These are phyloP conservation scores for Pseudohalonectria lignicola DNA, from an alignment of 2,329 filamentous ascomycete genomes.

Conservation along the genomic window DNA sequence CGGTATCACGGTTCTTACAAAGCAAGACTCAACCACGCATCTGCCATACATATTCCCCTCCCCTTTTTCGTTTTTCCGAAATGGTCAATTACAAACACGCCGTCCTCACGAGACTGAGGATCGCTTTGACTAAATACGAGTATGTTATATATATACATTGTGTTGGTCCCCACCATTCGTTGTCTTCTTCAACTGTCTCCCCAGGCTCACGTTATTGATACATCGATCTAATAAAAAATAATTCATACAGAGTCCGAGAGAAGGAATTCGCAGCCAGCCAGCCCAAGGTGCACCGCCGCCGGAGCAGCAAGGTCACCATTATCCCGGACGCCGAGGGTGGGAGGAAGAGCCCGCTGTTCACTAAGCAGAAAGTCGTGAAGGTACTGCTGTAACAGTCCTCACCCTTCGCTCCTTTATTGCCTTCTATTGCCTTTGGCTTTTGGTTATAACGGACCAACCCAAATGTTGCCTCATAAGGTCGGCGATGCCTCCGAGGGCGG, in stretches of 20 bases:
- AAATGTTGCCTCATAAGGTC: neutral
- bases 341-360: conserved; percentile 15
- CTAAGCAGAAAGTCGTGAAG: conserved; percentile 19
- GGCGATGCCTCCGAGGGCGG: too few species aligned
- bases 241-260: conserved; percentile 12
- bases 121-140: neutral
- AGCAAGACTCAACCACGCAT: neutral
- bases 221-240: too few species aligned
- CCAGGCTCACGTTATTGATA: too few species aligned
- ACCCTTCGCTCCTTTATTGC: neutral
- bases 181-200: too few species aligned
- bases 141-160: too few species aligned
- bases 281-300: conserved; percentile 8
- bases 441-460: too few species aligned
- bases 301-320: conserved; percentile 11
- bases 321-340: conserved; percentile 9
- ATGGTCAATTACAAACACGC: neutral
- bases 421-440: conserved; percentile 1
- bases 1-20: neutral
- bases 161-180: too few species aligned
- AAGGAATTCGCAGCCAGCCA: conserved; percentile 6
- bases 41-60: neutral
- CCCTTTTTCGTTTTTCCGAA: neutral
- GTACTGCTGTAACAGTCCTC: conserved; percentile 9
- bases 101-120: neutral